Evolutionary conservation across 2,329 filamentous ascomycete genomes (phyloP).

Genomic region (Pestalotiopsis sp.): DNA sequence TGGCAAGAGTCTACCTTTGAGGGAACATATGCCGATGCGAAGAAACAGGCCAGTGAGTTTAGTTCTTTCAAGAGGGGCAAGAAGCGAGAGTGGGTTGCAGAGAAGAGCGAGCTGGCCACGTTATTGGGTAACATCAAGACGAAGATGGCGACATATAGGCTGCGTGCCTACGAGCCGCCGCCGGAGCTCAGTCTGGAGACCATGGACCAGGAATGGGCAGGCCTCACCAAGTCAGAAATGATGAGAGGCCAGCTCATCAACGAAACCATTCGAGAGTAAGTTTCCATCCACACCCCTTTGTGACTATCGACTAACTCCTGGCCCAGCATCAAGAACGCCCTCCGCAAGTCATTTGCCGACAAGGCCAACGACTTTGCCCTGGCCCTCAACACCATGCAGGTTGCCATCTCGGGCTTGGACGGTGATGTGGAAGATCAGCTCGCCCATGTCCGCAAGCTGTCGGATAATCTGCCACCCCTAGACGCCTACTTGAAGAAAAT

Average conservation of each 20-base stretch:
- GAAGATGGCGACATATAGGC: slow-evolving; percentile 90
- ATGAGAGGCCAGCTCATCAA: slow-evolving; percentile 91
- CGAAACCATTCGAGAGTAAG: slow-evolving; percentile 92
- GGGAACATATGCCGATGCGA: slow-evolving; percentile 90
- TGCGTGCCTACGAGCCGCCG: slow-evolving; percentile 90
- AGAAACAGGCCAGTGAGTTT: slow-evolving; percentile 81
- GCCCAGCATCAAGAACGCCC: slow-evolving; percentile 84
- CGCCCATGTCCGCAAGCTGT: slow-evolving; percentile 81
- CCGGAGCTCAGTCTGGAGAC: slow-evolving; percentile 79
- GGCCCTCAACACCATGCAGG: slow-evolving; percentile 90
- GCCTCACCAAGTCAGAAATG: slow-evolving; percentile 82
- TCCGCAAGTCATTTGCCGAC: slow-evolving; percentile 91
- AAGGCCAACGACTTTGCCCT: slow-evolving; percentile 98
- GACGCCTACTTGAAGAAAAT: slow-evolving; percentile 91
- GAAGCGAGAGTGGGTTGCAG: slow-evolving; percentile 95
- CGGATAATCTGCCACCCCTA: slow-evolving; percentile 84
- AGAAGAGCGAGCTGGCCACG: slow-evolving; percentile 94
- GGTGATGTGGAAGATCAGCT: slow-evolving; percentile 96
- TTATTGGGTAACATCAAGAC: slow-evolving; percentile 98
- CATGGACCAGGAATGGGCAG: slow-evolving; percentile 81
- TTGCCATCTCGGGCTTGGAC: slow-evolving; percentile 95
- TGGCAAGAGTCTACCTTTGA: slow-evolving; percentile 86
- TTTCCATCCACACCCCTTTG: slow-evolving; percentile 18
- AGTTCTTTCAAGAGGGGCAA: slow-evolving; percentile 86
- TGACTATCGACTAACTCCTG: slow-evolving; percentile 29